These are phyloP conservation scores for Pyrenula massariospora DNA, from an alignment of 495 filamentous ascomycete species.

Conservation along the genomic window DNA sequence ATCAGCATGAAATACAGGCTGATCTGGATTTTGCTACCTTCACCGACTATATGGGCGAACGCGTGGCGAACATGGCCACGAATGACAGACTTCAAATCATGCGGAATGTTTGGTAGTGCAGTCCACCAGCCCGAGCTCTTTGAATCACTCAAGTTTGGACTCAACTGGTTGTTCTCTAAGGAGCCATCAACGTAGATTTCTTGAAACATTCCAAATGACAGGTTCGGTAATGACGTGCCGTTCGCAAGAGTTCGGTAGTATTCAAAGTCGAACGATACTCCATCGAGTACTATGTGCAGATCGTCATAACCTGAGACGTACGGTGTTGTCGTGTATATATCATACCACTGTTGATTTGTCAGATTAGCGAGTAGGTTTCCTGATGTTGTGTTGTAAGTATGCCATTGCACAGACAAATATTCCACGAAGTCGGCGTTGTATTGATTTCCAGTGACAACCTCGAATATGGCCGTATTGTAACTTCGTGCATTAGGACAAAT, in stretches of 20 bases:
- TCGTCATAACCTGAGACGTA: too few relatives aligned
- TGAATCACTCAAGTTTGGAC: too few relatives aligned
- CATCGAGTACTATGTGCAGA: too few relatives aligned
- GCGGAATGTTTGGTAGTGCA: too few relatives aligned
- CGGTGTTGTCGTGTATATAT: too few relatives aligned
- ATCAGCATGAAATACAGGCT: conserved; percentile 1
- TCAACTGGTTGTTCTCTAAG: neutral
- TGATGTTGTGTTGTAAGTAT: neutral
- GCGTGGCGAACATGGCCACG: conserved; percentile 31
- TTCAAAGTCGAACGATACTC: too few relatives aligned
- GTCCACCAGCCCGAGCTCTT: neutral
- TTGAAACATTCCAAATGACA: neutral
- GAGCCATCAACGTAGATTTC: neutral
- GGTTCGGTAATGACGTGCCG: neutral
- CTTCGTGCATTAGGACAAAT: neutral
- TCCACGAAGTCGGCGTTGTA: conserved; percentile 18
- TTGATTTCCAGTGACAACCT: conserved; percentile 21
- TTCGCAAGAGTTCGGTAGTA: too few relatives aligned
- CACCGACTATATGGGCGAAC: conserved; percentile 15
- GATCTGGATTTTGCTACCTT: conserved; percentile 27
- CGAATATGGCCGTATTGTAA: conserved; percentile 25
- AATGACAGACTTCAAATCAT: too few relatives aligned
- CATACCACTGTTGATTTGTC: neutral
- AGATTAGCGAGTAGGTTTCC: neutral
- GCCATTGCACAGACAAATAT: neutral